phyloP scores from a whole-genome alignment of 2,329 filamentous ascomycete genomes.

The Alternaria atra region DNA sequence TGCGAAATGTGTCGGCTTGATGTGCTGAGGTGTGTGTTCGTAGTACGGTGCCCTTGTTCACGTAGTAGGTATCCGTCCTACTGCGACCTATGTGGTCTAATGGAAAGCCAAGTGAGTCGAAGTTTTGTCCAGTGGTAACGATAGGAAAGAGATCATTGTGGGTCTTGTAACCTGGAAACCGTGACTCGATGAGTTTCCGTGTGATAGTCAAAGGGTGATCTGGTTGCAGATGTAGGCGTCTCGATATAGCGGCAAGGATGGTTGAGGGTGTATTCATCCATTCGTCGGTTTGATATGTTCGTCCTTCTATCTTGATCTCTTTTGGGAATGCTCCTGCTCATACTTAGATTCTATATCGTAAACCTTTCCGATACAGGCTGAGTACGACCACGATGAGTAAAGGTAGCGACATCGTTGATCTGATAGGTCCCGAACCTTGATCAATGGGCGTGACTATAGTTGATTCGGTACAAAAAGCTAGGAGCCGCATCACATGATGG shows the following conservation, averaged over 20 bases:
- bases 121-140: conserved; percentile 86
- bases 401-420: not conserved
- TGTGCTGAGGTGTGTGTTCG: conserved; percentile 96
- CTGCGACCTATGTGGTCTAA: conserved; percentile 86
- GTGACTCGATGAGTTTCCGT: conserved; percentile 88
- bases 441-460: not conserved
- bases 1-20: conserved; percentile 81
- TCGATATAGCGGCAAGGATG: conserved; percentile 77
- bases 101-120: conserved; percentile 95
- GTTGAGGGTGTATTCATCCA: conserved; percentile 87
- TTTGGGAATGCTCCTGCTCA: conserved; percentile 29
- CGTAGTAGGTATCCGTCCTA: conserved; percentile 92
- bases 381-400: not conserved
- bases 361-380: not conserved
- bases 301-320: conserved; percentile 68
- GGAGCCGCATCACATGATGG: conserved; percentile 40
- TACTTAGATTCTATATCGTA: conserved; percentile 16
- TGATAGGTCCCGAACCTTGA: not conserved
- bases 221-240: conserved; percentile 85
- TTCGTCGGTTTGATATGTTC: conserved; percentile 71
- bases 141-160: conserved; percentile 84
- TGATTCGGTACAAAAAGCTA: not conserved
- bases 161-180: conserved; percentile 80
- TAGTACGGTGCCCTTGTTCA: conserved; percentile 83
- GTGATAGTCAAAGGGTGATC: conserved; percentile 93